Evolutionary conservation across 2,329 filamentous ascomycete species (phyloP).

Genomic region (Emergomyces orientalis): DNA sequence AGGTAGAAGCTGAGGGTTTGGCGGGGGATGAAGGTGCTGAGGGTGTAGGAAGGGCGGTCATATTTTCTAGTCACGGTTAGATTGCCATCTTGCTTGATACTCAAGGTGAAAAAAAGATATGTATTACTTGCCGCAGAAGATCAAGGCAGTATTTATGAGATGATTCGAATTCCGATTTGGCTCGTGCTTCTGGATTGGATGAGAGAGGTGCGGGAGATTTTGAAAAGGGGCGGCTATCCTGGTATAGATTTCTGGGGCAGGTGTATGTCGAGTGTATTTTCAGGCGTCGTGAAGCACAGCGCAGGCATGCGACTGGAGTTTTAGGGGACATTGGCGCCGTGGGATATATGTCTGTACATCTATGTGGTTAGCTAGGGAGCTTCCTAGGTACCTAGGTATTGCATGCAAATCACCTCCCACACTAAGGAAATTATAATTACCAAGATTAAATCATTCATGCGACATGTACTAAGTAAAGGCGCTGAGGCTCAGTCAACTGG

Average conservation of each 20-base stretch:
- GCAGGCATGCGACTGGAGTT: slow-evolving; percentile 4
- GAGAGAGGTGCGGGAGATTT: slow-evolving; percentile 12
- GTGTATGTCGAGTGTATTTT: background rate
- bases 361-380: background rate
- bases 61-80: slow-evolving; percentile 52
- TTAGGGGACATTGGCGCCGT: slow-evolving; percentile 7
- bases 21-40: slow-evolving; percentile 73
- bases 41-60: slow-evolving; percentile 79
- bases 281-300: slow-evolving; percentile 5
- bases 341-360: background rate
- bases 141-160: slow-evolving; percentile 52
- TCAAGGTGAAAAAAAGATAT: background rate
- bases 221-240: slow-evolving; percentile 21
- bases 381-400: too few relatives aligned
- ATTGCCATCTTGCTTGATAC: background rate
- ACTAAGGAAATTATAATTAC: background rate
- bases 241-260: background rate
- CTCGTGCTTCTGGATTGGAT: slow-evolving; percentile 15
- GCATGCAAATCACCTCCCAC: background rate
- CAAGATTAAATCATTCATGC: background rate
- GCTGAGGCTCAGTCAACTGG: background rate
- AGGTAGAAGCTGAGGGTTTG: slow-evolving; percentile 73
- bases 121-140: slow-evolving; percentile 42
- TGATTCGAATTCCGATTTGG: slow-evolving; percentile 43
- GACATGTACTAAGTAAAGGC: background rate